Conservation (phyloP, 257 asterid genomes). For the Prunella vulgaris region DNA sequence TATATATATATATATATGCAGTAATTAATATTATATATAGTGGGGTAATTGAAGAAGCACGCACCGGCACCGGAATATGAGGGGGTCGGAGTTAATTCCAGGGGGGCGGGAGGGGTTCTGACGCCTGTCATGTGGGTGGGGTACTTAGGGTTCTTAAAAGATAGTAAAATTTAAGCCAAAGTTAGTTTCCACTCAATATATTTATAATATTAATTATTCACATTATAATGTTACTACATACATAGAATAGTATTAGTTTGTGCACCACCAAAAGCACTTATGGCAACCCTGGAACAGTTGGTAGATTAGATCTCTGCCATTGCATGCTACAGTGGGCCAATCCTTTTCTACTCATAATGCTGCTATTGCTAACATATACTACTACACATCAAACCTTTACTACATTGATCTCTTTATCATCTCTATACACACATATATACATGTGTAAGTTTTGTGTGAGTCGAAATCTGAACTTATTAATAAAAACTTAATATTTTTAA, state of each 20-base stretch:
- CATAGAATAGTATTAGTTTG: neutral
- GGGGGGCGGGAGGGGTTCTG: slow-evolving; percentile 40
- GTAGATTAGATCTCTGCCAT: slow-evolving; percentile 66
- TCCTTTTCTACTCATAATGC: slow-evolving; percentile 26
- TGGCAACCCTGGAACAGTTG: slow-evolving; percentile 57
- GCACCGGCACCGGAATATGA: slow-evolving; percentile 31
- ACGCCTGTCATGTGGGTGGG: slow-evolving; percentile 85
- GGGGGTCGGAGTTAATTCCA: slow-evolving; percentile 2
- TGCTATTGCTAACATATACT: too few relatives aligned
- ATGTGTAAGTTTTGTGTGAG: too few relatives aligned
- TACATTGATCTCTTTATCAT: slow-evolving; percentile 1
- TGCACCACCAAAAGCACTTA: slow-evolving; percentile 52
- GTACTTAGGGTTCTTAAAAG: slow-evolving; percentile 41
- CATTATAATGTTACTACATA: neutral
- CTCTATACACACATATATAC: neutral
- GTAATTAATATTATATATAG: too few relatives aligned
- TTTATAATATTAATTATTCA: neutral
- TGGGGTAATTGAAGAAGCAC: neutral
- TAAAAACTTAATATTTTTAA: too few relatives aligned
- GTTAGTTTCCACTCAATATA: slow-evolving; percentile 40
- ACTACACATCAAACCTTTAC: neutral
- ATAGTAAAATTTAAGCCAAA: slow-evolving; percentile 41
- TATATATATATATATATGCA: too few relatives aligned
- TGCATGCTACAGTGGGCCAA: slow-evolving; percentile 42
- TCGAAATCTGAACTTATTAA: too few relatives aligned